Evolutionary conservation across 1,284 basidiomycete genomes (phyloP).

Genomic region (Farysia itapuensis): DNA sequence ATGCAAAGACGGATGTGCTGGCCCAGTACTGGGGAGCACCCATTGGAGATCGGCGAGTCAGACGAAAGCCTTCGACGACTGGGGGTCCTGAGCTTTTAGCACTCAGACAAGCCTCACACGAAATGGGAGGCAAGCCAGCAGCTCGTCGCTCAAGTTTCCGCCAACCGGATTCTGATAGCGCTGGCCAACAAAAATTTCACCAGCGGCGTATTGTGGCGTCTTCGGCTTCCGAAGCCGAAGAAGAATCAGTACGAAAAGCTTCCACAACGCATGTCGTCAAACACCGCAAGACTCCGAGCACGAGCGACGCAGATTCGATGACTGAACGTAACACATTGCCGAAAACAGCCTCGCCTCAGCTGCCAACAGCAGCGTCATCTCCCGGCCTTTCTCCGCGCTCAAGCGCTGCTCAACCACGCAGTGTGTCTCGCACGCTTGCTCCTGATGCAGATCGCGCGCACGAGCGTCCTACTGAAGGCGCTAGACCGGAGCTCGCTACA

Average conservation of each 20-base stretch:
- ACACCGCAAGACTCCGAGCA: slow-evolving; percentile 37
- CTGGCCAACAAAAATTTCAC: slow-evolving; percentile 6
- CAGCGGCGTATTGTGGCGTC: slow-evolving; percentile 27
- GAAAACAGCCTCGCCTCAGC: slow-evolving; percentile 8
- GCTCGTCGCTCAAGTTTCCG: slow-evolving; percentile 29
- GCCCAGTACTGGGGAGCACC: slow-evolving; percentile 57
- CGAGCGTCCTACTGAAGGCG: slow-evolving; percentile 8
- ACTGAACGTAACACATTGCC: slow-evolving; percentile 9
- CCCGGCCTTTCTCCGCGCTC: too few species aligned
- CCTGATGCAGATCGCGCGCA: neutral
- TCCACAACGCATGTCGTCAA: neutral
- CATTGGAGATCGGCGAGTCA: slow-evolving; percentile 40
- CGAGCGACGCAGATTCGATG: slow-evolving; percentile 17
- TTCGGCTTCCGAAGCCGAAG: slow-evolving; percentile 31
- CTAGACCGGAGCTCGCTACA: slow-evolving; percentile 48
- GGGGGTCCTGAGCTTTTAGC: slow-evolving; percentile 25
- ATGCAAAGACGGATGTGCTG: slow-evolving; percentile 54
- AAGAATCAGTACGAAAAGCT: neutral
- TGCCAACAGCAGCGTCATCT: neutral
- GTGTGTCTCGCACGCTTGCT: too few species aligned
- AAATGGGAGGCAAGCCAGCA: neutral
- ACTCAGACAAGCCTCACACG: neutral
- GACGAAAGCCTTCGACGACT: slow-evolving; percentile 30
- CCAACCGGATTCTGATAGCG: slow-evolving; percentile 13
- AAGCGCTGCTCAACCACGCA: too few species aligned